These are phyloP conservation scores for Trametes maxima DNA, from an alignment of 768 basidiomycete species.

Conservation along the genomic window DNA sequence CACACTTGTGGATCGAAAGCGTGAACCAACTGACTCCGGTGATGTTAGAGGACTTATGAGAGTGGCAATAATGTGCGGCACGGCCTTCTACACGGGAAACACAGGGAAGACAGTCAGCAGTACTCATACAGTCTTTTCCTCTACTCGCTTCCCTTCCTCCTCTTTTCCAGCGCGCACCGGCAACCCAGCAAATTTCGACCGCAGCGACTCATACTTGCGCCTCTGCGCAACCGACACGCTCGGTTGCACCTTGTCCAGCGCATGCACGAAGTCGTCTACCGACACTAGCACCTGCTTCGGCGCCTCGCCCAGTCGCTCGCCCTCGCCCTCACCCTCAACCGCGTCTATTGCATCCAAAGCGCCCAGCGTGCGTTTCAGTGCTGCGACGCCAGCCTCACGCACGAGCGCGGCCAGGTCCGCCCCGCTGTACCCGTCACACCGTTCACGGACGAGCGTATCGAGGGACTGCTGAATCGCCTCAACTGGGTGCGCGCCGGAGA, in stretches of 20 bases:
- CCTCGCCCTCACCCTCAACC: slow-evolving; percentile 25
- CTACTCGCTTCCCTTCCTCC: slow-evolving; percentile 18
- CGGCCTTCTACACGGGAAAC: too few relatives aligned
- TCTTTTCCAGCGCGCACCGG: slow-evolving; percentile 40
- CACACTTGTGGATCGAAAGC: too few relatives aligned
- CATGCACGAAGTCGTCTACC: slow-evolving; percentile 68
- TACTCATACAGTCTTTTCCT: not conserved
- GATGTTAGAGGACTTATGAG: too few relatives aligned
- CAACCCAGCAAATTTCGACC: slow-evolving; percentile 82
- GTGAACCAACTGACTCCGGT: too few relatives aligned
- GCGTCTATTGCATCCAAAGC: slow-evolving; percentile 63
- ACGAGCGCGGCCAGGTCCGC: slow-evolving; percentile 90
- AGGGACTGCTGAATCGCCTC: slow-evolving; percentile 25
- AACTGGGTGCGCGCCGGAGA: not conserved
- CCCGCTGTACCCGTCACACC: slow-evolving; percentile 88
- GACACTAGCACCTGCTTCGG: slow-evolving; percentile 48
- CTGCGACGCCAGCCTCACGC: slow-evolving; percentile 87
- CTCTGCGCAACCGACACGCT: slow-evolving; percentile 84
- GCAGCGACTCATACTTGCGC: slow-evolving; percentile 76
- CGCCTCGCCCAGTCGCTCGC: too few relatives aligned
- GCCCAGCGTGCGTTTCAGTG: slow-evolving; percentile 69
- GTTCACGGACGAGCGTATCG: slow-evolving; percentile 53
- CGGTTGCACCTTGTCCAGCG: slow-evolving; percentile 80
- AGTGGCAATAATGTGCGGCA: too few relatives aligned
- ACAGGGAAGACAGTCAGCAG: not conserved